A percentile compares a stretch with the other conserved stretches of the same genome.
phyloP scores from a whole-genome alignment of 345 rosid species.

The Capsella bursapastoris region DNA sequence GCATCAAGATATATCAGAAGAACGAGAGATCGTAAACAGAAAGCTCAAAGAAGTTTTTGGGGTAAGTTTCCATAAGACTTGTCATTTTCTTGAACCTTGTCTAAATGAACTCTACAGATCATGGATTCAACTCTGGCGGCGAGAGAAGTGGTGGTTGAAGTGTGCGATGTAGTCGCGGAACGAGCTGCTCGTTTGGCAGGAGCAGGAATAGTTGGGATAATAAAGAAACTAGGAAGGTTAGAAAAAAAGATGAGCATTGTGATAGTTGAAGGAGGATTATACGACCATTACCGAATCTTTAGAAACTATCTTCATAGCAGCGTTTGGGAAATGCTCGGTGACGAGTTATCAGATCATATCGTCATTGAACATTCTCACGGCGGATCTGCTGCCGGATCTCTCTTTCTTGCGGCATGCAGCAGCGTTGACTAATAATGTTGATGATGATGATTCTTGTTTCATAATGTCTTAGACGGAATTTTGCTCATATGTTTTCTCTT shows the following conservation, averaged over 20 bases:
- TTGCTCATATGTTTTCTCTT: too few relatives aligned
- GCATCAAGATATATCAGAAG: slow-evolving; percentile 73
- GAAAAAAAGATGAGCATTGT: slow-evolving; percentile 58
- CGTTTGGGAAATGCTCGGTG: slow-evolving; percentile 76
- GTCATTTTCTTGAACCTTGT: not conserved
- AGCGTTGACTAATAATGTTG: slow-evolving; percentile 23
- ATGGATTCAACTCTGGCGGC: slow-evolving; percentile 48
- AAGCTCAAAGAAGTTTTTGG: slow-evolving; percentile 62
- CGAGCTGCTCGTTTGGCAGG: slow-evolving; percentile 71
- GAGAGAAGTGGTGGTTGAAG: slow-evolving; percentile 63
- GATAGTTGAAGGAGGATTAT: slow-evolving; percentile 69
- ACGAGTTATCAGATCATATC: slow-evolving; percentile 60
- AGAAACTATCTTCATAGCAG: slow-evolving; percentile 68
- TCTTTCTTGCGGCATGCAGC: slow-evolving; percentile 54
- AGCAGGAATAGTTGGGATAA: slow-evolving; percentile 67
- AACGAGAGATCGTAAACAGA: slow-evolving; percentile 48
- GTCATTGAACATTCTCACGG: slow-evolving; percentile 59
- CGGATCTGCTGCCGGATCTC: slow-evolving; percentile 64
- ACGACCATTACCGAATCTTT: slow-evolving; percentile 62
- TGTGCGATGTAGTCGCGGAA: slow-evolving; percentile 67
- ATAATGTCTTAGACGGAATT: too few relatives aligned
- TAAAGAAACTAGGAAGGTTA: slow-evolving; percentile 66
- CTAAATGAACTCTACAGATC: slow-evolving; percentile 47
- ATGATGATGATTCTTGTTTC: not conserved
- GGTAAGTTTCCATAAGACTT: slow-evolving; percentile 36